phyloP scores from a whole-genome alignment of 192 early-diverging fungal species.

The Gryganskiella cystojenkinii region DNA sequence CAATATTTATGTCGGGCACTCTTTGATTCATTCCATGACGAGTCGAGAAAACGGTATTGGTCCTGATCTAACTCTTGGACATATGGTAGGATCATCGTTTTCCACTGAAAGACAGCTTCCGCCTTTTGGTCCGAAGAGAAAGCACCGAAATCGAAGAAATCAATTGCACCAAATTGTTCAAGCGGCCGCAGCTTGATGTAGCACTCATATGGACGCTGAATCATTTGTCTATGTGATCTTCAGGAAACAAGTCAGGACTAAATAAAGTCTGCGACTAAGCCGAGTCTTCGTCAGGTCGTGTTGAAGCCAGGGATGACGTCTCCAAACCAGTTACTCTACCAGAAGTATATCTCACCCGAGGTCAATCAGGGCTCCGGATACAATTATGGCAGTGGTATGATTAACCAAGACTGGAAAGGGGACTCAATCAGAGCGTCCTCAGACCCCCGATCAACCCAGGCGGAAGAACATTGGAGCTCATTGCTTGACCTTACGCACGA shows the following conservation, averaged over 20 bases:
- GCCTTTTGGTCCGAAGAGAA: slow-evolving; percentile 5
- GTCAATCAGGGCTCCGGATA: slow-evolving; percentile 33
- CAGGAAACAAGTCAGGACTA: not conserved
- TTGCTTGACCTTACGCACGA: slow-evolving; percentile 33
- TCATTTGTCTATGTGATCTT: slow-evolving; percentile 8
- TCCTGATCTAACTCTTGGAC: slow-evolving; percentile 1
- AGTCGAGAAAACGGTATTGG: slow-evolving; percentile 9
- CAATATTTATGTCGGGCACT: slow-evolving; percentile 7
- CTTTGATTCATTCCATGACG: slow-evolving; percentile 13
- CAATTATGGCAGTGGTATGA: slow-evolving; percentile 24
- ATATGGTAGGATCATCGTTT: slow-evolving; percentile 8
- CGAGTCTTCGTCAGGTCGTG: slow-evolving; percentile 8
- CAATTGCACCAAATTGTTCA: slow-evolving; percentile 15
- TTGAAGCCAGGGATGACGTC: slow-evolving; percentile 24
- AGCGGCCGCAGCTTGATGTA: slow-evolving; percentile 21
- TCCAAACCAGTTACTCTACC: slow-evolving; percentile 20
- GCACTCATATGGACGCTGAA: slow-evolving; percentile 3
- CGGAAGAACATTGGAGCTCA: slow-evolving; percentile 29
- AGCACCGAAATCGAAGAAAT: slow-evolving; percentile 19
- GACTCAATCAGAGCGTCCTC: slow-evolving; percentile 29
- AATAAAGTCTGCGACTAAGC: not conserved
- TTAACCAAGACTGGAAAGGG: slow-evolving; percentile 46
- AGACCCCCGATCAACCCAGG: slow-evolving; percentile 26
- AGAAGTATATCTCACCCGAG: slow-evolving; percentile 21
- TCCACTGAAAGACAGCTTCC: slow-evolving; percentile 20